phyloP scores from a whole-genome alignment of 257 asterid genomes.

The Petunia secreta region DNA sequence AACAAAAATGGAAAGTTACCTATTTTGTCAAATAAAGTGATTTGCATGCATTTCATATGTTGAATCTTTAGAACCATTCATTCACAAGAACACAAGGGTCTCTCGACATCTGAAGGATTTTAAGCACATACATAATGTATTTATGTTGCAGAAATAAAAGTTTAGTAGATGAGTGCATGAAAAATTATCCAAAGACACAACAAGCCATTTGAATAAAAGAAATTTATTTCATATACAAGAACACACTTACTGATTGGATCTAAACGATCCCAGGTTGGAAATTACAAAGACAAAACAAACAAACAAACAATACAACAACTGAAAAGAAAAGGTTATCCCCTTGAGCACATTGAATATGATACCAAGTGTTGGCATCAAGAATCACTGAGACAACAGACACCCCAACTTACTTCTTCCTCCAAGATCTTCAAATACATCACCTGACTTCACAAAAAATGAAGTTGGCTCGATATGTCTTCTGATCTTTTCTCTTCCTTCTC shows the following conservation, averaged over 20 bases:
- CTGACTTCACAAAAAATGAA: conserved; percentile 10
- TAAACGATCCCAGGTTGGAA: conserved; percentile 13
- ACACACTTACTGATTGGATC: conserved; percentile 26
- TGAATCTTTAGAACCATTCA: not conserved
- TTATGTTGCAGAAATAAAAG: not conserved
- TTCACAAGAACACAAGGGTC: not conserved
- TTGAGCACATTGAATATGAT: conserved; percentile 29
- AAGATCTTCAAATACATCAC: conserved; percentile 9
- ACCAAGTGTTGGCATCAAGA: conserved; percentile 17
- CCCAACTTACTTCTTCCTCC: not conserved
- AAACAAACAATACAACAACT: not conserved
- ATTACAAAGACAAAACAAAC: conserved; percentile 32
- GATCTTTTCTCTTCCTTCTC: not conserved
- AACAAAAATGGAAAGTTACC: not conserved
- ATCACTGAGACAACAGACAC: not conserved
- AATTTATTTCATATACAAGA: conserved; percentile 27
- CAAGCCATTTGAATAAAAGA: conserved; percentile 22
- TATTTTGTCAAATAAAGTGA: not conserved
- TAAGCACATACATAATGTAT: not conserved
- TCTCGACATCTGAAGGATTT: not conserved
- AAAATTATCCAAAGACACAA: not conserved
- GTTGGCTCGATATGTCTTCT: conserved; percentile 2
- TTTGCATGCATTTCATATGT: not conserved
- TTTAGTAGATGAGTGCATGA: not conserved
- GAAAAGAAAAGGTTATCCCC: not conserved